Evolutionary conservation across 176 grass and related monocot species (phyloP).

Genomic region (Triticum monococcum): DNA sequence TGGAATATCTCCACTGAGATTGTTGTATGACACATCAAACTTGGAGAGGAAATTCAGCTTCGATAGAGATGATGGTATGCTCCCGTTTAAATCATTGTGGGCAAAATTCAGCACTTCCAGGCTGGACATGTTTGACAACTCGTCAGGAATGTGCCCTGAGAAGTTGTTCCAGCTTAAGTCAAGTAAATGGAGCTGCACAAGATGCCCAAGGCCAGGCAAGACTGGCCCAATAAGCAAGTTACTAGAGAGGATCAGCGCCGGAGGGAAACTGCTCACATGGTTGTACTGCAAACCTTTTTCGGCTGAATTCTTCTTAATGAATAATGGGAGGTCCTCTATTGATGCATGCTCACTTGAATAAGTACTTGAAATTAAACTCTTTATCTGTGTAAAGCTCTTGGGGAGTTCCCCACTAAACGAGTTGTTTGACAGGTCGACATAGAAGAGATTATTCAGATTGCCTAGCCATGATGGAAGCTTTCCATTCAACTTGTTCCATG

Average conservation of each 20-base stretch:
- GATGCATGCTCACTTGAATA: neutral
- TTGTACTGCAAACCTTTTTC: conserved; percentile 71
- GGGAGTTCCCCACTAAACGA: conserved; percentile 58
- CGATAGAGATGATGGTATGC: conserved; percentile 62
- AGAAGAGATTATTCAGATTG: conserved; percentile 51
- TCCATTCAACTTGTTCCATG: conserved; percentile 62
- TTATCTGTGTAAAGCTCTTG: conserved; percentile 42
- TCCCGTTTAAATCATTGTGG: conserved; percentile 55
- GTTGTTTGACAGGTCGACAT: conserved; percentile 69
- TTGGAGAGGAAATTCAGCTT: conserved; percentile 75
- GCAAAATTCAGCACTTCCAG: conserved; percentile 62
- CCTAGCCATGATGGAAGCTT: conserved; percentile 57
- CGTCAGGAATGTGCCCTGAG: conserved; percentile 65
- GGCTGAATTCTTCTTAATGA: conserved; percentile 40
- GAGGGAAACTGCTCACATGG: conserved; percentile 72
- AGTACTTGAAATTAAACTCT: conserved; percentile 18
- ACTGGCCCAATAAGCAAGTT: conserved; percentile 60
- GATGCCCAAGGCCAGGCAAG: conserved; percentile 46
- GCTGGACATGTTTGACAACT: conserved; percentile 69
- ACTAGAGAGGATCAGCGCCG: conserved; percentile 62
- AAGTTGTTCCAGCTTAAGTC: conserved; percentile 62
- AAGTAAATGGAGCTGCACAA: conserved; percentile 38
- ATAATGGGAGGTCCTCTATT: conserved; percentile 33
- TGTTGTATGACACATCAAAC: conserved; percentile 66
- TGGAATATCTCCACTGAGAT: conserved; percentile 57